Evolutionary conservation across 352 stramenopile species (phyloP), one percentile per base, ranked within the genome.

Genomic region (Nothophytophthora sp.): DNA sequence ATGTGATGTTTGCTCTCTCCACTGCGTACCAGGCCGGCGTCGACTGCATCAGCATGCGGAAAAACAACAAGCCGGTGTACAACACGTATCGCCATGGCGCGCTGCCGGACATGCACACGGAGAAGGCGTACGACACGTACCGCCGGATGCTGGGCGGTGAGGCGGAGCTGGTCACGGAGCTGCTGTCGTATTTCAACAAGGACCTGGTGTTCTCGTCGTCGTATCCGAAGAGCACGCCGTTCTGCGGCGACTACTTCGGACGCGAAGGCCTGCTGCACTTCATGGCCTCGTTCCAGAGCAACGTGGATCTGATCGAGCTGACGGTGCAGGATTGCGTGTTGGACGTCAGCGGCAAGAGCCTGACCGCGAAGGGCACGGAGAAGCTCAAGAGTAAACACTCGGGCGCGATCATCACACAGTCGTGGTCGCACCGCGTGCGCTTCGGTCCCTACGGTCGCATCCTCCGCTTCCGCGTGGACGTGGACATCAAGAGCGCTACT

Each of bases 131-230:
- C 50, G 82, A 92, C n/a, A 19, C 89, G 15, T 92, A 83, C 52
- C 71, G 71, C 3, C 81, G 79, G 15, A 66, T 92, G 51, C 48
- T 92, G 34, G 55, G 67, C 22, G 81, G 77, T 27, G 80, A 95
- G 18, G 40, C 74, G 12, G 34, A 45, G 11, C 38, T 76, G 12
- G 52, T 89, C 41, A 82, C 65, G 22, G 83, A 95, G 28, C 61
- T 93, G 34, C 47, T 93, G 47, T 67, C 86, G 19, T 95, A 92
- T 41, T 95, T 95, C 47, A 95, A 94, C 67, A 95, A 95, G 69
- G 86, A 96, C 30, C 60, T 96, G 11, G 86, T 96, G 24, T 92
- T 96, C 47, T 82, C 83, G 44, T 92, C 81, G 25, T 82, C 70
- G 19, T 93, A 90, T 48, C 83, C 83, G 11, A 93, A 92, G 50